phyloP scores from a whole-genome alignment of 345 rosid genomes.

The Mercurialis annua region DNA sequence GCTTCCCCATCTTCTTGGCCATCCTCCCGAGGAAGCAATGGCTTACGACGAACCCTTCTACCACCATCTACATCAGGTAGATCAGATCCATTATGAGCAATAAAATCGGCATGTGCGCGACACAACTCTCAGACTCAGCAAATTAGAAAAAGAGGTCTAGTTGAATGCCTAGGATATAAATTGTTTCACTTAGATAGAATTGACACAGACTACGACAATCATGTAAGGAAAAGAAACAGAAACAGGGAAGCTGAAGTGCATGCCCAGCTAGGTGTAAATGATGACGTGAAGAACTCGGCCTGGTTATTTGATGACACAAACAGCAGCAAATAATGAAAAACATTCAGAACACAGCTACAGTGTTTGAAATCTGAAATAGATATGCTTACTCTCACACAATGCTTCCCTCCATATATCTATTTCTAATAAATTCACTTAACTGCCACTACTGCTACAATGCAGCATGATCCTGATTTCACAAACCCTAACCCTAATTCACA shows the following conservation, averaged over 20 bases:
- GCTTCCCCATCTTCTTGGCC: conserved; percentile 87
- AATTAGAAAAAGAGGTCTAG: background rate
- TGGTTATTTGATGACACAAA: background rate
- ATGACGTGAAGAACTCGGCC: background rate
- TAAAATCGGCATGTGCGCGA: conserved; percentile 53
- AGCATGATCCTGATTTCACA: background rate
- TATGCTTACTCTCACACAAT: too few species aligned
- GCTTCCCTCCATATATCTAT: too few species aligned
- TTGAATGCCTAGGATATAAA: background rate
- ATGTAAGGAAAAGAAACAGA: too few species aligned
- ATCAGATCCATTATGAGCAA: conserved; percentile 69
- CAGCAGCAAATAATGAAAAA: background rate
- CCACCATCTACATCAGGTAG: conserved; percentile 72
- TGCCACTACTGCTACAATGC: too few species aligned
- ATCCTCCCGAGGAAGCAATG: conserved; percentile 66
- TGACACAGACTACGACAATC: background rate
- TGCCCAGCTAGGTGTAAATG: background rate
- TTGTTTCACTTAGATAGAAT: background rate
- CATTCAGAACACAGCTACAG: background rate
- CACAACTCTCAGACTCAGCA: background rate
- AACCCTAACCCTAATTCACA: too few species aligned
- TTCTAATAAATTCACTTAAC: too few species aligned
- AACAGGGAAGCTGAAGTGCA: too few species aligned
- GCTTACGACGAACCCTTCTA: conserved; percentile 69
- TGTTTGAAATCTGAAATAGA: too few species aligned